Conservation (phyloP, 192 early-diverging fungal species). For the Chytriomyces sp. region DNA sequence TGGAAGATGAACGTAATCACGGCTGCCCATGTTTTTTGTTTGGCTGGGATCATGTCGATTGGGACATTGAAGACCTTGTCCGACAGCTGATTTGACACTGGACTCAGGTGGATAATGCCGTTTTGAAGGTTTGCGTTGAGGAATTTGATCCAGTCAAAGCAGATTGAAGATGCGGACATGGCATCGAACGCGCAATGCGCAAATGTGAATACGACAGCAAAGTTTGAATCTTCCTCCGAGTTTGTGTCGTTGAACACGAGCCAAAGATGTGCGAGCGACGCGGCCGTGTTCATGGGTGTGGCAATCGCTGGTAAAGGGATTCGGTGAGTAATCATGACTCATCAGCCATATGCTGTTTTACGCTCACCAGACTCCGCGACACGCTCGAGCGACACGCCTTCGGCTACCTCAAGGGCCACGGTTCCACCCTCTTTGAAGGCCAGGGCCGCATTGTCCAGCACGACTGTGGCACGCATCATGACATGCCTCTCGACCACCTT, state of each 20-base stretch:
- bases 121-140: neutral
- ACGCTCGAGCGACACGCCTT: neutral
- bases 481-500: neutral
- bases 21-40: conserved; percentile 12
- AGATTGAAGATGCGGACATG: neutral
- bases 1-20: neutral
- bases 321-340: neutral
- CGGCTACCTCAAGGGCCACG: neutral
- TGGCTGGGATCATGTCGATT: conserved; percentile 12
- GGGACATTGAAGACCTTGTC: neutral
- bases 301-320: too few relatives aligned
- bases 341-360: neutral
- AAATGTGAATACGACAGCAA: conserved; percentile 14
- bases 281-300: too few relatives aligned
- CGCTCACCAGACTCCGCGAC: neutral
- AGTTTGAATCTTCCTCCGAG: too few relatives aligned
- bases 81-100: neutral
- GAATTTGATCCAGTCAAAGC: neutral
- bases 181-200: conserved; percentile 28
- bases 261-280: too few relatives aligned
- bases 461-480: conserved; percentile 1
- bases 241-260: too few relatives aligned
- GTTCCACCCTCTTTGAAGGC: neutral
- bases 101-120: neutral
- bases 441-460: neutral